Percentiles rank a stretch among this genome's conserved stretches.
Conservation (phyloP, 306 rosid species). For the Rosa rugosa region DNA sequence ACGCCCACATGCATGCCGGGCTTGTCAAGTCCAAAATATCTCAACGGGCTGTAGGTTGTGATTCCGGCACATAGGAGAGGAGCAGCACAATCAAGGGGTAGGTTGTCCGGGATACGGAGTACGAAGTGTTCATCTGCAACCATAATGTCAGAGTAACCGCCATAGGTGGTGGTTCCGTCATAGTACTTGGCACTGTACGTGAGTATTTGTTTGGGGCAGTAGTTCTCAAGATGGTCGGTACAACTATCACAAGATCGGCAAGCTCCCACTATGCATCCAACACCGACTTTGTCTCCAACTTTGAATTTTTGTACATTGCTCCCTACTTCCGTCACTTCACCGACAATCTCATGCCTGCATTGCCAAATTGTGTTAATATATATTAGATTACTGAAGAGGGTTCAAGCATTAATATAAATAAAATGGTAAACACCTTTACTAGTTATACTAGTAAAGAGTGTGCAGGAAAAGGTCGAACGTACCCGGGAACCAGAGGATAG, state of each 20-base stretch:
- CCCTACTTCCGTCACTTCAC: slow-evolving; percentile 19
- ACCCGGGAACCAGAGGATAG: slow-evolving; percentile 24
- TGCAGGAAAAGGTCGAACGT: not conserved
- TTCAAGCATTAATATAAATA: too few species aligned
- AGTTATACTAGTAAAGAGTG: too few species aligned
- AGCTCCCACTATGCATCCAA: slow-evolving; percentile 8
- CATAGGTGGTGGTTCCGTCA: slow-evolving; percentile 6
- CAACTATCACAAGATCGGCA: slow-evolving; percentile 12
- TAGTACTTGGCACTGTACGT: slow-evolving; percentile 1
- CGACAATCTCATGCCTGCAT: slow-evolving; percentile 23
- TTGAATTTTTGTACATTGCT: slow-evolving; percentile 1
- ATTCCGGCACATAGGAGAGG: slow-evolving; percentile 17
- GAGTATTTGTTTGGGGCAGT: not conserved
- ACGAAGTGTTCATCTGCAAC: not conserved
- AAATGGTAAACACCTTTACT: too few species aligned
- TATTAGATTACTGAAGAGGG: not conserved
- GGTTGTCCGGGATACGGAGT: not conserved
- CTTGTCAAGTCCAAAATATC: slow-evolving; percentile 1
- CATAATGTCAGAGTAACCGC: slow-evolving; percentile 16
- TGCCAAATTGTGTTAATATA: not conserved
- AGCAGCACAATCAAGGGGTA: slow-evolving; percentile 6
- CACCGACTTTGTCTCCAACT: slow-evolving; percentile 23
- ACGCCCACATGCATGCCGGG: not conserved
- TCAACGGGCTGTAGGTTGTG: slow-evolving; percentile 23
- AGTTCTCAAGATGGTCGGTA: not conserved